phyloP scores from a whole-genome alignment of 345 rosid species.

The Populus euphratica region DNA sequence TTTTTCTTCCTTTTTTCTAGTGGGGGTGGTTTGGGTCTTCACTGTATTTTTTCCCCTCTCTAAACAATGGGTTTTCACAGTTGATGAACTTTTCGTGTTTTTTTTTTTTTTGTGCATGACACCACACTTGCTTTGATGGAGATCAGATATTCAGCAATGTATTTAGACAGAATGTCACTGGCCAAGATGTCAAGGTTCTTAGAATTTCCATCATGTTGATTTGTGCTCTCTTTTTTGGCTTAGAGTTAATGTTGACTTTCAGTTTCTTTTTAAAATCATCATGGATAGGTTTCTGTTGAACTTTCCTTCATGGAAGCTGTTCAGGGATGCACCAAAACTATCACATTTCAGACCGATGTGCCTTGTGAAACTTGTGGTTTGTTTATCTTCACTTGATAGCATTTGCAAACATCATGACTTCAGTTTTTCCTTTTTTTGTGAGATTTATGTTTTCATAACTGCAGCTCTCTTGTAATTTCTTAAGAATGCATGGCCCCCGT shows the following conservation, averaged over 20 bases:
- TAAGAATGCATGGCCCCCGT: background rate
- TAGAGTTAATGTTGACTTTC: conserved; percentile 6
- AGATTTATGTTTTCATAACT: background rate
- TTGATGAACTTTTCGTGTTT: background rate
- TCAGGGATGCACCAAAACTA: conserved; percentile 84
- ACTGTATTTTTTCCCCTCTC: too few species aligned
- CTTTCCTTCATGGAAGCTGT: conserved; percentile 99
- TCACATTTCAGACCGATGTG: conserved; percentile 77
- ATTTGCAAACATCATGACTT: background rate
- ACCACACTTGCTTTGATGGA: conserved; percentile 14
- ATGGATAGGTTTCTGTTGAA: conserved; percentile 65
- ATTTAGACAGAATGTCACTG: conserved; percentile 63
- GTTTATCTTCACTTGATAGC: conserved; percentile 11
- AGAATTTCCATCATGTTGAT: background rate
- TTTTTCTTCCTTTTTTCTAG: background rate
- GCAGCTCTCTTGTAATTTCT: background rate
- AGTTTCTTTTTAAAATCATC: conserved; percentile 14
- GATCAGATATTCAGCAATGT: conserved; percentile 55
- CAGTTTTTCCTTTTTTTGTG: background rate
- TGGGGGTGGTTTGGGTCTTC: background rate
- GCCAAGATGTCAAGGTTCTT: conserved; percentile 87
- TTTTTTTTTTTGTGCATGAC: conserved; percentile 9
- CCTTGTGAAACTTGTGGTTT: conserved; percentile 90
- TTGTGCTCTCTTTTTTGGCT: conserved; percentile 10
- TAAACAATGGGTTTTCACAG: background rate